A percentile compares a stretch with the other conserved stretches of the same genome.
Evolutionary conservation across 1,139 yeast genomes (phyloP).

Genomic region (Kodamaea ohmeri): DNA sequence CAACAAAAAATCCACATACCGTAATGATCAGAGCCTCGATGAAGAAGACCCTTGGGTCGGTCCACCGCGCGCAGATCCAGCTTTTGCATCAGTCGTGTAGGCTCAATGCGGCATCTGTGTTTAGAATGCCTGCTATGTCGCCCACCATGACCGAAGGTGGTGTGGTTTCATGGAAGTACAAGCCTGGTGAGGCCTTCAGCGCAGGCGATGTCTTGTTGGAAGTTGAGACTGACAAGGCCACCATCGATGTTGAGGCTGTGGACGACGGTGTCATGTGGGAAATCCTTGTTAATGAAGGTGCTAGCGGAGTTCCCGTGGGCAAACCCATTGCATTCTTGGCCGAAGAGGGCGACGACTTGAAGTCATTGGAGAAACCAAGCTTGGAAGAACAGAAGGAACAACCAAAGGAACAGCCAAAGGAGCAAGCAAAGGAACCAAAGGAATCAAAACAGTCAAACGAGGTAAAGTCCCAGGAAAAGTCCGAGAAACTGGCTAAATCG

Average conservation of each 20-base stretch:
- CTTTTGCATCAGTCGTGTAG: constrained; percentile 21
- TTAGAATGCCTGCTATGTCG: constrained; percentile 97
- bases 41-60: constrained; percentile 11
- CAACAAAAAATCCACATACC: constrained; percentile 5
- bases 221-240: constrained; percentile 92
- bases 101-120: constrained; percentile 51
- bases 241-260: constrained; percentile 88
- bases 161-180: constrained; percentile 88
- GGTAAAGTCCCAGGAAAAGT: background rate
- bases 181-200: constrained; percentile 71
- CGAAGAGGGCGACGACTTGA: constrained; percentile 81
- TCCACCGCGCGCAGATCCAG: constrained; percentile 10
- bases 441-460: constrained; percentile 11
- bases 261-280: constrained; percentile 90
- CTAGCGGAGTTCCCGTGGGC: constrained; percentile 81
- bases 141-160: constrained; percentile 99
- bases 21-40: constrained; percentile 19
- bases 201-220: constrained; percentile 89
- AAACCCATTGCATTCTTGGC: constrained; percentile 84
- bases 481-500: constrained; percentile 9
- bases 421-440: constrained; percentile 9
- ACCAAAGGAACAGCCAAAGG: too few relatives aligned
- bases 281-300: constrained; percentile 68
- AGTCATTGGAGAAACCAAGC: constrained; percentile 59
- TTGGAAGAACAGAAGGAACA: constrained; percentile 27